Conservation (phyloP, 2,329 filamentous ascomycete species). For the Alternaria tenuissima region DNA sequence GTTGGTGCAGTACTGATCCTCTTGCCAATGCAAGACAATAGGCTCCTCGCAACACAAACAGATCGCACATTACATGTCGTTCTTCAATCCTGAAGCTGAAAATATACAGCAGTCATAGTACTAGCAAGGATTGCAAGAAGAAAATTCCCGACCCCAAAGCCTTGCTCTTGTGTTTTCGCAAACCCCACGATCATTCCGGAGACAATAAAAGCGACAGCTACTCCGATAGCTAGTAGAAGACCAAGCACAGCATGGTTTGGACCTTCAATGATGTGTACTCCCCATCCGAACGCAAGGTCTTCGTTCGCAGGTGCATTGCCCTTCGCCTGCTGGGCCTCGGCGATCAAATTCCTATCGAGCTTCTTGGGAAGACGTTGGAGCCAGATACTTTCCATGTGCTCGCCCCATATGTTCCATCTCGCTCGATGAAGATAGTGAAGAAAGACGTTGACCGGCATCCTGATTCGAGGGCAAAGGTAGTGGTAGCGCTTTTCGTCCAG, state of each 20-base stretch:
- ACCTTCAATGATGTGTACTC: neutral
- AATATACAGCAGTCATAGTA: neutral
- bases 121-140: neutral
- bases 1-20: too few relatives aligned
- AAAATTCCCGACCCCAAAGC: neutral
- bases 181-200: neutral
- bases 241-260: neutral
- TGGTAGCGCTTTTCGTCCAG: conserved; percentile 18
- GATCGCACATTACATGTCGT: neutral
- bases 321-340: too few relatives aligned
- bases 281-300: neutral
- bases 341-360: too few relatives aligned
- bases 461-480: conserved; percentile 11
- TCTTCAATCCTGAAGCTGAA: neutral
- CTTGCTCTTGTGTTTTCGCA: neutral
- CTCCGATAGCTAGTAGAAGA: neutral
- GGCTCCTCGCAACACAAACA: too few relatives aligned
- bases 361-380: neutral
- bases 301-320: neutral
- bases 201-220: neutral
- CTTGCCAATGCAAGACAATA: too few relatives aligned
- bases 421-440: conserved; percentile 20
- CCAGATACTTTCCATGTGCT: neutral
- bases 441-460: conserved; percentile 20
- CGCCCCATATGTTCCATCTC: conserved; percentile 1